Evolutionary conservation across 805 yeast species (phyloP).

Genomic region (Cyberlindnera sargentensis): DNA sequence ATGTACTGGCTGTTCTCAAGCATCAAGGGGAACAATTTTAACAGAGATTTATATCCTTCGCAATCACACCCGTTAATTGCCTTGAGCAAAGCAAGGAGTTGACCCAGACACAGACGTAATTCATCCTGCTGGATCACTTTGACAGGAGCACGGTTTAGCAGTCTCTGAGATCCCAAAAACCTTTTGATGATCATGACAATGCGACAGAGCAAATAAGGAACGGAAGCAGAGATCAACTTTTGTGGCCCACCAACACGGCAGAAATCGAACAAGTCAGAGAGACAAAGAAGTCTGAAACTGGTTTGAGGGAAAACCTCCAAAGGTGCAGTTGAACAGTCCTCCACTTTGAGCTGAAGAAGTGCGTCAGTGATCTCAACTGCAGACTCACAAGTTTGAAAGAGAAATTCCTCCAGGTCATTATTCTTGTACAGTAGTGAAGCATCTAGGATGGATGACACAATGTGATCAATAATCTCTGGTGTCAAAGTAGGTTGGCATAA

Average conservation of each 20-base stretch:
- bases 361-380: constrained; percentile 31
- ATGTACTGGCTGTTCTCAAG: constrained; percentile 19
- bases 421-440: constrained; percentile 53
- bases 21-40: constrained; percentile 18
- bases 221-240: constrained; percentile 23
- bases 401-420: constrained; percentile 44
- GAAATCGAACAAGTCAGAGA: constrained; percentile 43
- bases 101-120: constrained; percentile 38
- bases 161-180: constrained; percentile 53
- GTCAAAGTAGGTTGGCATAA: constrained; percentile 26
- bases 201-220: constrained; percentile 50
- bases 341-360: constrained; percentile 36
- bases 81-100: constrained; percentile 29
- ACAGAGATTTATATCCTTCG: constrained; percentile 5
- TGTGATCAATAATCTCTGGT: constrained; percentile 31
- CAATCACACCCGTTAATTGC: constrained; percentile 1
- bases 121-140: constrained; percentile 62
- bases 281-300: constrained; percentile 46
- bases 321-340: constrained; percentile 50
- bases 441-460: constrained; percentile 45
- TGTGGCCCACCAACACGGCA: constrained; percentile 19
- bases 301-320: constrained; percentile 37
- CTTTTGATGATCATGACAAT: constrained; percentile 55
- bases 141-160: constrained; percentile 58
- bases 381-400: constrained; percentile 22